Conservation (phyloP, 108 stramenopile species). For the Nannochloropsis salina region DNA sequence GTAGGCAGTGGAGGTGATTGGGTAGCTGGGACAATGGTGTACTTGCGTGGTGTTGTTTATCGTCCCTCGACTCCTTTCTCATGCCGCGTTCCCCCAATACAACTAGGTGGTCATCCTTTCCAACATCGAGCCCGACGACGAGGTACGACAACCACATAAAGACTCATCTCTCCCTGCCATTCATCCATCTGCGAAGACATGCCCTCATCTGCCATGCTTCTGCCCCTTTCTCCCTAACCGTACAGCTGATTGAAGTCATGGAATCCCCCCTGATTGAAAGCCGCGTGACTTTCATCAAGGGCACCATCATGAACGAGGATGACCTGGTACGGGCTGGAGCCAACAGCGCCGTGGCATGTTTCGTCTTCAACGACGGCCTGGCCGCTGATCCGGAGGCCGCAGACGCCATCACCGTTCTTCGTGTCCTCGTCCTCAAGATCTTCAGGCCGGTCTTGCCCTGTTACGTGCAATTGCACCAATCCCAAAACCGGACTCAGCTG, state of each 20-base stretch:
- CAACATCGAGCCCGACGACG: neutral
- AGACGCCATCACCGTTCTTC: neutral
- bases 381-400: neutral
- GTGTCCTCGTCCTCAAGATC: neutral
- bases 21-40: no score
- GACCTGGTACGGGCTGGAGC: neutral
- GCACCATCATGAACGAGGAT: constrained; percentile 6
- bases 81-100: neutral
- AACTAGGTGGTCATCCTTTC: constrained; percentile 9
- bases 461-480: constrained; percentile 5
- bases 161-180: no score
- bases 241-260: neutral
- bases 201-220: neutral
- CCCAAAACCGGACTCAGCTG: neutral
- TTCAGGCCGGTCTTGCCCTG: neutral
- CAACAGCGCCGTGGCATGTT: neutral
- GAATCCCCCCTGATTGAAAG: constrained; percentile 7
- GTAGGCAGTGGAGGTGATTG: neutral
- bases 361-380: neutral
- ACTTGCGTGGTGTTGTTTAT: no score
- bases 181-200: neutral
- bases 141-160: neutral
- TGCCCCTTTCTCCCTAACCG: neutral
- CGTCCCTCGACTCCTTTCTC: no score
- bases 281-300: neutral